Conservation (phyloP, 257 asterid genomes). For the Ballota nigra region DNA sequence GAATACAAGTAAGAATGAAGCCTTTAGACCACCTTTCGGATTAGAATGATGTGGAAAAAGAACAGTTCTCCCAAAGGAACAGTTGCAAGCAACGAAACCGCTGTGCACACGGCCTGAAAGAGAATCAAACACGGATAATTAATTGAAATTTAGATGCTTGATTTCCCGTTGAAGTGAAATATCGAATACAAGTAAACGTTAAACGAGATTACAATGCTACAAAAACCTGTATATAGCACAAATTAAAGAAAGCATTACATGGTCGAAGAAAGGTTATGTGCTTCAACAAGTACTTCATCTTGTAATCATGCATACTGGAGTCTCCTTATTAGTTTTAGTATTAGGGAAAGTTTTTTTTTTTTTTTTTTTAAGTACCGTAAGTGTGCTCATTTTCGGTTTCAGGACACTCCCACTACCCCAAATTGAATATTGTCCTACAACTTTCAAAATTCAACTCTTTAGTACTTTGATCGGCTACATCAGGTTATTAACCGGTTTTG, state of each 20-base stretch:
- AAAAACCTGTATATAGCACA: not conserved
- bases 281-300: not conserved
- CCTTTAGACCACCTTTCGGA: slow-evolving; percentile 62
- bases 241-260: not conserved
- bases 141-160: not conserved
- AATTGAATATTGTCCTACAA: too few species aligned
- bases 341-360: too few species aligned
- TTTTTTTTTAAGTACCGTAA: too few species aligned
- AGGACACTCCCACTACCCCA: too few species aligned
- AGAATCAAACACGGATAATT: slow-evolving; percentile 11
- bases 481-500: too few species aligned
- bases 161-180: too few species aligned
- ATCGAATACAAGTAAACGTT: too few species aligned
- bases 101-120: slow-evolving; percentile 83
- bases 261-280: slow-evolving; percentile 2
- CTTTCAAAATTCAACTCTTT: too few species aligned
- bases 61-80: slow-evolving; percentile 89
- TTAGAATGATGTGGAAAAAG: slow-evolving; percentile 91
- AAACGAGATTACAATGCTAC: not conserved
- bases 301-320: too few species aligned
- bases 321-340: too few species aligned
- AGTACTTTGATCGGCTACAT: too few species aligned
- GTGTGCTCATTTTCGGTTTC: too few species aligned
- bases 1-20: not conserved
- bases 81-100: slow-evolving; percentile 77